Conservation (phyloP, 2,329 filamentous ascomycete genomes). For the Teratosphaeriaceae sp. region DNA sequence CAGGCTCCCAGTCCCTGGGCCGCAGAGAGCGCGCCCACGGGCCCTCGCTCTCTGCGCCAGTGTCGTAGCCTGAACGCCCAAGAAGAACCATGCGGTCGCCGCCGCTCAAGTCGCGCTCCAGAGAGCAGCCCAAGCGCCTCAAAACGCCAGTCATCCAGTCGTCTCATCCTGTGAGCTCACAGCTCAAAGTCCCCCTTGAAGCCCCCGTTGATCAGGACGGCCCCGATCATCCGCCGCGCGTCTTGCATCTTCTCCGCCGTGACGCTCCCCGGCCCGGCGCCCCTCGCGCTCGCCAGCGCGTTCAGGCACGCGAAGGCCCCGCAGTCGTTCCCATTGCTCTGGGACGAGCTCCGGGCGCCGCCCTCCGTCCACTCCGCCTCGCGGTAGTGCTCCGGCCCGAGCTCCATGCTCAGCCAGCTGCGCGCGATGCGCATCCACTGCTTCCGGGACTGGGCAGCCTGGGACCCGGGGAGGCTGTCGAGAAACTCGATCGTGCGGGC, state of each 20-base stretch:
- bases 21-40: no score
- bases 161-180: neutral
- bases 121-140: constrained; percentile 15
- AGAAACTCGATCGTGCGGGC: constrained; percentile 59
- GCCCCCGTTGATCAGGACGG: constrained; percentile 59
- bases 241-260: constrained; percentile 16
- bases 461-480: constrained; percentile 51
- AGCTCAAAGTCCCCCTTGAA: constrained; percentile 34
- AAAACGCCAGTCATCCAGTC: neutral
- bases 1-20: no score
- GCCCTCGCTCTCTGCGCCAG: no score
- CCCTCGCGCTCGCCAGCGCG: constrained; percentile 53
- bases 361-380: constrained; percentile 56
- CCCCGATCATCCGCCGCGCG: constrained; percentile 50
- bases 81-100: no score
- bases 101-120: neutral
- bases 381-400: constrained; percentile 49
- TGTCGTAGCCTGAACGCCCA: no score
- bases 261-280: constrained; percentile 36
- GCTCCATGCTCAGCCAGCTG: constrained; percentile 52
- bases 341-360: constrained; percentile 46
- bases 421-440: constrained; percentile 25
- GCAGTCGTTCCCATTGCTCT: constrained; percentile 66
- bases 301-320: constrained; percentile 74
- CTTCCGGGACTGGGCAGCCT: constrained; percentile 27